Conservation (phyloP, 371 early-diverging fungal species). For the Aphelidium insulamus region DNA sequence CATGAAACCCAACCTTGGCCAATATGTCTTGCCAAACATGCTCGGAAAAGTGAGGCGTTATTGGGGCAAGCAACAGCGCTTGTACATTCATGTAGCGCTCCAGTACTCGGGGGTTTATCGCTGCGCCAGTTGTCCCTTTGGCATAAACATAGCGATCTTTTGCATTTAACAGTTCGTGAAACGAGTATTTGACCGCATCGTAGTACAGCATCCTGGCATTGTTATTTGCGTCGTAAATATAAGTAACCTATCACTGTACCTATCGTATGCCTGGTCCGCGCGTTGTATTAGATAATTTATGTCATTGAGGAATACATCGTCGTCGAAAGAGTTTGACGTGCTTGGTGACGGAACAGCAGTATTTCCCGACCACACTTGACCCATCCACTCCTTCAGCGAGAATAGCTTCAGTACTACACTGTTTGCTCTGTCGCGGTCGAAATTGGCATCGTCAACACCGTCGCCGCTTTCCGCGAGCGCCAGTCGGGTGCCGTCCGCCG, state of each 20-base stretch:
- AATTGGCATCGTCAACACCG: slow-evolving; percentile 97
- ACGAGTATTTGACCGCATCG: slow-evolving; percentile 84
- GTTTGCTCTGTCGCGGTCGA: slow-evolving; percentile 87
- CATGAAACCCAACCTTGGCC: slow-evolving; percentile 36
- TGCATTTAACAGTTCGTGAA: slow-evolving; percentile 76
- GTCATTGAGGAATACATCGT: slow-evolving; percentile 66
- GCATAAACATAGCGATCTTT: slow-evolving; percentile 77
- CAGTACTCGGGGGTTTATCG: slow-evolving; percentile 70
- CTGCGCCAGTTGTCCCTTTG: slow-evolving; percentile 30
- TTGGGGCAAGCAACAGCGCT: slow-evolving; percentile 58
- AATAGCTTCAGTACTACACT: slow-evolving; percentile 82
- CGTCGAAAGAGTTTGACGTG: slow-evolving; percentile 48
- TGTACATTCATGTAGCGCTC: slow-evolving; percentile 57
- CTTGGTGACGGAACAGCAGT: no score
- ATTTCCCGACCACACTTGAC: slow-evolving; percentile 27
- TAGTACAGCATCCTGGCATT: slow-evolving; percentile 60
- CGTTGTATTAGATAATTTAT: slow-evolving; percentile 46
- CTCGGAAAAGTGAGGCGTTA: slow-evolving; percentile 86
- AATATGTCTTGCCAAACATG: slow-evolving; percentile 59
- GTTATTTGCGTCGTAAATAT: no score
- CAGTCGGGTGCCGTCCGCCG: slow-evolving; percentile 81
- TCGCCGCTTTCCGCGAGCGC: slow-evolving; percentile 65
- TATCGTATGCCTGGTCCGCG: slow-evolving; percentile 58
- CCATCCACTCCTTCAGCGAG: slow-evolving; percentile 78
- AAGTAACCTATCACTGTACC: no score